Conservation (phyloP, 106 monocot genomes). For the Vanilla planifolia region DNA sequence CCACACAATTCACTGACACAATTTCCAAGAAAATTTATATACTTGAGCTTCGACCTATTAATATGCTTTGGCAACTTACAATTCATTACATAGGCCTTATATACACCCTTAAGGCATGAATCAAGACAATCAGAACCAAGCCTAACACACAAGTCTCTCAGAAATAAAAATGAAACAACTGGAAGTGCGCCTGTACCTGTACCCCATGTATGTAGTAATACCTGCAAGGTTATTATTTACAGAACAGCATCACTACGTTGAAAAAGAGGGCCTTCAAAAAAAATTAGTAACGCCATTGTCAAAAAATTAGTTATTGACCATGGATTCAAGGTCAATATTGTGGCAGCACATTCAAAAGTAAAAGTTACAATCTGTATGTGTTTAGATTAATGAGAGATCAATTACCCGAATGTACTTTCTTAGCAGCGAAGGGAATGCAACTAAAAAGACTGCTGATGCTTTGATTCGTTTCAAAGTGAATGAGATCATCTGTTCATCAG, state of each 20-base stretch:
- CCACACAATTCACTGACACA: constrained; percentile 85
- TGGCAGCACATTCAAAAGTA: not conserved
- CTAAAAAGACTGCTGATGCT: constrained; percentile 81
- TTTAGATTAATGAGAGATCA: not conserved
- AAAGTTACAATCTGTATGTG: not conserved
- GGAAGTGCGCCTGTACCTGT: constrained; percentile 79
- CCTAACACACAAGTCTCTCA: constrained; percentile 79
- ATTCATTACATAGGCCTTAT: constrained; percentile 85
- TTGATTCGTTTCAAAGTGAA: constrained; percentile 89
- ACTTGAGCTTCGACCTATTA: constrained; percentile 65
- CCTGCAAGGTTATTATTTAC: constrained; percentile 27
- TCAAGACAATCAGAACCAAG: constrained; percentile 93
- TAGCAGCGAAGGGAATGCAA: constrained; percentile 74
- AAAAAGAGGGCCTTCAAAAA: not conserved
- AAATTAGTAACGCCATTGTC: no score
- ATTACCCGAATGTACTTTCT: constrained; percentile 90
- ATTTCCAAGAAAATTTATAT: constrained; percentile 90
- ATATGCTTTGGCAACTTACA: constrained; percentile 76
- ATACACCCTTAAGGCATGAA: constrained; percentile 76
- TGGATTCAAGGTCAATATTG: no score
- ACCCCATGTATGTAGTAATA: constrained; percentile 79
- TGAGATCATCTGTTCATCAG: constrained; percentile 90
- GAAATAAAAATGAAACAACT: constrained; percentile 82
- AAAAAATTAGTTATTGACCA: no score
- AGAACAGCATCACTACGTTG: not conserved